phyloP scores from a whole-genome alignment of 2,329 filamentous ascomycete genomes.

The Penicillium concentricum region DNA sequence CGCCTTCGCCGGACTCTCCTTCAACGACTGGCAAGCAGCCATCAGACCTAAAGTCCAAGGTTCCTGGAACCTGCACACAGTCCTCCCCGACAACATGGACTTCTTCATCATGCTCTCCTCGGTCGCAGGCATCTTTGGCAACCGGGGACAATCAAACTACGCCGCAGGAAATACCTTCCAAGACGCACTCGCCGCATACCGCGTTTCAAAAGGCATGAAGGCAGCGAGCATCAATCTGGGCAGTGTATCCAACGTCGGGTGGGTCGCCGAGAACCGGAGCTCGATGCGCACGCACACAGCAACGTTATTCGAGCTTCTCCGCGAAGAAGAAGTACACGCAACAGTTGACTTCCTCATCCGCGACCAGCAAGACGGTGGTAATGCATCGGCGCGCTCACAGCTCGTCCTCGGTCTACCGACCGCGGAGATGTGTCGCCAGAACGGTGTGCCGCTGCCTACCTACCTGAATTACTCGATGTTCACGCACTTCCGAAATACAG shows the following conservation, averaged over 20 bases:
- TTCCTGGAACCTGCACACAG: constrained; percentile 36
- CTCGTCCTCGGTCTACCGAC: constrained; percentile 21
- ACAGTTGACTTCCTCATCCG: constrained; percentile 21
- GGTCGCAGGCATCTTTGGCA: constrained; percentile 46
- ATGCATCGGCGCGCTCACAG: not conserved
- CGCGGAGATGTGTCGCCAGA: constrained; percentile 18
- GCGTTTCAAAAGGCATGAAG: constrained; percentile 18
- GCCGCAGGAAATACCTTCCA: constrained; percentile 42
- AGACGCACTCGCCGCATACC: constrained; percentile 36
- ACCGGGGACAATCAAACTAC: constrained; percentile 48
- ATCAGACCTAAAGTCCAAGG: constrained; percentile 43
- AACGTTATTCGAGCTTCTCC: constrained; percentile 21
- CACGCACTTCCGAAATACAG: constrained; percentile 13
- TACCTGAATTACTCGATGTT: constrained; percentile 31
- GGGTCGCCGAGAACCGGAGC: constrained; percentile 29
- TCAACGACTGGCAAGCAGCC: constrained; percentile 38
- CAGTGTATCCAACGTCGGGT: constrained; percentile 35
- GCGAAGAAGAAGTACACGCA: constrained; percentile 24
- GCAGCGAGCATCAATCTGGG: constrained; percentile 30
- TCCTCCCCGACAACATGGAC: constrained; percentile 33
- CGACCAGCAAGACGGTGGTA: not conserved
- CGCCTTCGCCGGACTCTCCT: constrained; percentile 32
- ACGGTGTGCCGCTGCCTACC: constrained; percentile 18
- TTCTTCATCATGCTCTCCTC: constrained; percentile 48
- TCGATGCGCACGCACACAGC: constrained; percentile 12